phyloP scores from a whole-genome alignment of 2,329 filamentous ascomycete species.

The Claviceps sp. region DNA sequence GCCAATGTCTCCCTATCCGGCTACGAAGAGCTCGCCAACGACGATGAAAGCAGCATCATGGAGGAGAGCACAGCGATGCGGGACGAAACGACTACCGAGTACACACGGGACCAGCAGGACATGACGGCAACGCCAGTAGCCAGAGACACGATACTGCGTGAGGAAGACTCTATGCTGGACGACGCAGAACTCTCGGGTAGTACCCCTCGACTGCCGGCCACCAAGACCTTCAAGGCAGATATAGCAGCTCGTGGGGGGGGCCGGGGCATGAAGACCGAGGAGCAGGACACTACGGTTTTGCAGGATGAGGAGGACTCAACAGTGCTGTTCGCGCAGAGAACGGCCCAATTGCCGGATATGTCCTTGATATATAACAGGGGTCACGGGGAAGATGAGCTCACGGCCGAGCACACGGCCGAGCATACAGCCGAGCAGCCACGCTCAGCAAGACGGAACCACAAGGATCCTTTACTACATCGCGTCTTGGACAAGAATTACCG shows the following conservation, averaged over 20 bases:
- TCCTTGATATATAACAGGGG: conserved; percentile 45
- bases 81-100: conserved; percentile 39
- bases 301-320: conserved; percentile 32
- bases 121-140: conserved; percentile 21
- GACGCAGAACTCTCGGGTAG: conserved; percentile 51
- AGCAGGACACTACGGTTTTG: conserved; percentile 22
- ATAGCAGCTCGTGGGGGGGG: conserved; percentile 54
- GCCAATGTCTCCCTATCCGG: conserved; percentile 93
- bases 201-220: conserved; percentile 48
- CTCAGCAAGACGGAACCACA: conserved; percentile 25
- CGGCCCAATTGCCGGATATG: conserved; percentile 45
- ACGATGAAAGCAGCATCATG: conserved; percentile 40
- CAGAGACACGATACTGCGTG: conserved; percentile 23
- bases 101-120: conserved; percentile 29
- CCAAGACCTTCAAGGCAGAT: conserved; percentile 34
- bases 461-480: conserved; percentile 75
- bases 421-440: conserved; percentile 17
- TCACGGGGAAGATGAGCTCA: conserved; percentile 7
- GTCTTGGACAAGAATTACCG: conserved; percentile 95
- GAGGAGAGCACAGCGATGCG: conserved; percentile 42
- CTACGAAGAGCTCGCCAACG: conserved; percentile 71
- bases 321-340: conserved; percentile 36
- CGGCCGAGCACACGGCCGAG: neutral
- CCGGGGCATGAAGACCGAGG: conserved; percentile 35
- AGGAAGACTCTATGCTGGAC: conserved; percentile 55